Percentiles rank a stretch among this genome's conserved stretches.
phyloP scores from a whole-genome alignment of 148 eudicot species.

The Selenicereus undatus region DNA sequence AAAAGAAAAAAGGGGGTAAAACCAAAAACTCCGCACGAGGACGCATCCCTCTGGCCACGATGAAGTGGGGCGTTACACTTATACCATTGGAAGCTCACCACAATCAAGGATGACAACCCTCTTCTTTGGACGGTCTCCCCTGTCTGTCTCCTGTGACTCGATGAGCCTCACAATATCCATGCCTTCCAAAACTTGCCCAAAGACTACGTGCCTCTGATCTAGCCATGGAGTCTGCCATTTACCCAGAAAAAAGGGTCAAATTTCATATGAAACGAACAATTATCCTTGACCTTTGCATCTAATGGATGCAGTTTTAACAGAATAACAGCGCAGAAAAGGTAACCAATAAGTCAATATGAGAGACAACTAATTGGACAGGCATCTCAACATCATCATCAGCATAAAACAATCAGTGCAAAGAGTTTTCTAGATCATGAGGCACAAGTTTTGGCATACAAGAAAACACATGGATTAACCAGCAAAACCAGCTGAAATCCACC shows the following conservation, averaged over 20 bases:
- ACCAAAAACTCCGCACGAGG: not conserved
- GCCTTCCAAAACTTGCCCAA: constrained; percentile 92
- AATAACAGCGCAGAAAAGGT: not conserved
- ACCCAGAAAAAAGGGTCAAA: not conserved
- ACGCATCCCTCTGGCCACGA: not conserved
- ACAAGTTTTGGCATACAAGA: not conserved
- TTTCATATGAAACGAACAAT: not conserved
- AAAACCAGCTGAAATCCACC: not conserved
- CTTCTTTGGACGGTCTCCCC: constrained; percentile 85
- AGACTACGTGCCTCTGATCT: constrained; percentile 84
- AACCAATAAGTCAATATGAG: not conserved
- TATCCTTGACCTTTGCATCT: not conserved
- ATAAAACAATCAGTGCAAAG: not conserved
- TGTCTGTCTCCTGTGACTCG: constrained; percentile 82
- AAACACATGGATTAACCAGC: not conserved
- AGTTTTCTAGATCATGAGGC: not conserved
- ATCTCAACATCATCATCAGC: not conserved
- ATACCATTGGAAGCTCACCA: constrained; percentile 72
- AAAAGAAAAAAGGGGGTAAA: too few relatives aligned
- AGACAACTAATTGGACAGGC: not conserved
- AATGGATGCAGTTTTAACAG: not conserved
- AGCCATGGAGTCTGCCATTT: constrained; percentile 88
- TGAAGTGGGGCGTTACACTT: constrained; percentile 23
- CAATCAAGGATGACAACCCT: constrained; percentile 76
- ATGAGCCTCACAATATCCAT: constrained; percentile 82